phyloP scores from a whole-genome alignment of 2,329 filamentous ascomycete genomes.

The Thelonectria rubi region DNA sequence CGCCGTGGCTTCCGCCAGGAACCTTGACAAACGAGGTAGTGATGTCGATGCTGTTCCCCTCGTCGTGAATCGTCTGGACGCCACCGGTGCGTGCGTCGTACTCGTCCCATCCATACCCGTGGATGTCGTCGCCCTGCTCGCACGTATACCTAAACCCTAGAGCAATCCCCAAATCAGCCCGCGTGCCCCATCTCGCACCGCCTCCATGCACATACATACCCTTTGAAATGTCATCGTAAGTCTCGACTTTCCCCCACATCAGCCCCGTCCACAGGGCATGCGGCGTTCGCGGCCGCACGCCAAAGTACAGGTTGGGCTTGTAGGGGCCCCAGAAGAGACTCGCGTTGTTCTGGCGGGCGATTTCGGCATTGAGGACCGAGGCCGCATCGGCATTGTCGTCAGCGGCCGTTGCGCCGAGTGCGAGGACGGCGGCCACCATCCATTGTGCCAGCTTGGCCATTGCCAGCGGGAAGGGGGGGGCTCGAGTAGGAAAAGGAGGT shows the following conservation, averaged over 20 bases:
- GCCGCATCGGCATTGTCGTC: constrained; percentile 41
- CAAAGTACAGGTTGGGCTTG: constrained; percentile 93
- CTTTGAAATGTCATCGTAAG: constrained; percentile 76
- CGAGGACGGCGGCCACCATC: constrained; percentile 44
- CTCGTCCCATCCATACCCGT: constrained; percentile 97
- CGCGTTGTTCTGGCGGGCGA: constrained; percentile 73
- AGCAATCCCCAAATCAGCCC: neutral
- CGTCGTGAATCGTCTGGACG: constrained; percentile 89
- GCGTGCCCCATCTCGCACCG: neutral
- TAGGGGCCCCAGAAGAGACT: constrained; percentile 97
- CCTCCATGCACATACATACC: constrained; percentile 64
- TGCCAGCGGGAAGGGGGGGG: constrained; percentile 6
- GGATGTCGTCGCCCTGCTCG: constrained; percentile 93
- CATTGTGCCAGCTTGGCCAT: constrained; percentile 48
- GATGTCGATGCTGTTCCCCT: constrained; percentile 86
- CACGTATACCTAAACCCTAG: constrained; percentile 91
- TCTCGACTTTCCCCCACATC: constrained; percentile 88
- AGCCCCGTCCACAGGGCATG: constrained; percentile 84
- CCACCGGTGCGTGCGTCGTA: constrained; percentile 92
- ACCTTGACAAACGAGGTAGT: constrained; percentile 95
- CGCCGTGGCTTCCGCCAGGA: constrained; percentile 83
- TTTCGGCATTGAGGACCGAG: constrained; percentile 57
- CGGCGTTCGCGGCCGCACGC: constrained; percentile 81
- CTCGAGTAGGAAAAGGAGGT: neutral
- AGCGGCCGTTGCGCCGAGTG: constrained; percentile 39